These are phyloP conservation scores for Fusarium scirpi DNA, from an alignment of 2,329 filamentous ascomycete species.

Conservation along the genomic window DNA sequence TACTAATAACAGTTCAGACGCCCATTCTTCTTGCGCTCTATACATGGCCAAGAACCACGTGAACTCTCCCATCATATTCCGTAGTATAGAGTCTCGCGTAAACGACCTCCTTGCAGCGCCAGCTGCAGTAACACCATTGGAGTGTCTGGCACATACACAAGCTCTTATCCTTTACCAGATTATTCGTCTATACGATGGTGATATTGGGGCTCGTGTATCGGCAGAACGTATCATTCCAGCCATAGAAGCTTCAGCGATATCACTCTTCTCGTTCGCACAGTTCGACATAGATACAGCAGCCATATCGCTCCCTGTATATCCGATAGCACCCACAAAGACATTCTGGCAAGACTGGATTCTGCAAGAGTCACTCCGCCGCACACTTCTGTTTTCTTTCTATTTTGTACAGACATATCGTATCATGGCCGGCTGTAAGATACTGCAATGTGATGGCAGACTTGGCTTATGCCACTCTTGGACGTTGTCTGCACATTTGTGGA, in stretches of 20 bases:
- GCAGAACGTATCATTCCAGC: slow-evolving; percentile 52
- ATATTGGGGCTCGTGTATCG: slow-evolving; percentile 56
- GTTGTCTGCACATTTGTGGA: slow-evolving; percentile 55
- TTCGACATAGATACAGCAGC: slow-evolving; percentile 46
- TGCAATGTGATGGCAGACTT: slow-evolving; percentile 48
- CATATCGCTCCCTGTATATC: slow-evolving; percentile 47
- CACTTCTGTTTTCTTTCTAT: slow-evolving; percentile 62
- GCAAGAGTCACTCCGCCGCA: slow-evolving; percentile 66
- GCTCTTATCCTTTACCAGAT: slow-evolving; percentile 63
- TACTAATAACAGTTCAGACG: slow-evolving; percentile 55
- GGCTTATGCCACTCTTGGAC: slow-evolving; percentile 55
- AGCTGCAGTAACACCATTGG: slow-evolving; percentile 44
- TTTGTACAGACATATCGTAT: slow-evolving; percentile 56
- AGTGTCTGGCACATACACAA: slow-evolving; percentile 58
- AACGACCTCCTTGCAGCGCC: slow-evolving; percentile 57
- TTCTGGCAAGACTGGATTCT: slow-evolving; percentile 66
- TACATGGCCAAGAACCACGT: slow-evolving; percentile 62
- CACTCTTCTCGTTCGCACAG: slow-evolving; percentile 50
- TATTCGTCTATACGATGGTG: slow-evolving; percentile 63
- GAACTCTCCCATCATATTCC: slow-evolving; percentile 62
- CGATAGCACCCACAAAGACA: slow-evolving; percentile 55
- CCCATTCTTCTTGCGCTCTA: slow-evolving; percentile 64
- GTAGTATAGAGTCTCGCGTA: slow-evolving; percentile 60
- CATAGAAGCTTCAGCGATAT: slow-evolving; percentile 51
- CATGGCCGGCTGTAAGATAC: slow-evolving; percentile 45